Conservation (phyloP, 352 stramenopile genomes). For the Lagenidium sp. region DNA sequence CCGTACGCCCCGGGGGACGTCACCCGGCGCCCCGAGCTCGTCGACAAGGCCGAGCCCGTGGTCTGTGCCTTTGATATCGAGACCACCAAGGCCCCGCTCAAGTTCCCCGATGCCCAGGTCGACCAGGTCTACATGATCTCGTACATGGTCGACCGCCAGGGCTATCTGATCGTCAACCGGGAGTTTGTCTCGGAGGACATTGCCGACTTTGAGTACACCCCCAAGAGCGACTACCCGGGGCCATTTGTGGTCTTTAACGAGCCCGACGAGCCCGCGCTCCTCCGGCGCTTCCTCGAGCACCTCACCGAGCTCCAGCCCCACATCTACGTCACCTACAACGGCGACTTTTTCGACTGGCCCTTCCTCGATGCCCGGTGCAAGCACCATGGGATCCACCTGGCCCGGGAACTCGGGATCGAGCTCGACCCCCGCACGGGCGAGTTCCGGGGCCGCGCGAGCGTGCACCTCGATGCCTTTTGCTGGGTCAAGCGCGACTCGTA, state of each 20-base stretch:
- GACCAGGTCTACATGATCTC: constrained; percentile 98
- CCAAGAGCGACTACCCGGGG: constrained; percentile 84
- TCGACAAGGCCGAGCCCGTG: constrained; percentile 89
- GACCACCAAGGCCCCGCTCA: constrained; percentile 97
- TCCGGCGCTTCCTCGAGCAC: constrained; percentile 88
- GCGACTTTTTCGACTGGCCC: constrained; percentile 99
- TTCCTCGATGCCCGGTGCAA: constrained; percentile 94
- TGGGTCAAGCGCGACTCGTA: constrained; percentile 99
- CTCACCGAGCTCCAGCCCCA: constrained; percentile 91
- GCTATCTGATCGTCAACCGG: constrained; percentile 96
- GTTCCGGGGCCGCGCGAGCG: constrained; percentile 87
- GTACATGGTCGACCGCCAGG: constrained; percentile 96
- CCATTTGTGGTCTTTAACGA: constrained; percentile 98
- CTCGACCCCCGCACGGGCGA: constrained; percentile 74
- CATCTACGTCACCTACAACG: constrained; percentile 99
- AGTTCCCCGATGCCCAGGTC: constrained; percentile 96
- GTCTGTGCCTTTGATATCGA: constrained; percentile 99
- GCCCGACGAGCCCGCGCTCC: constrained; percentile 63
- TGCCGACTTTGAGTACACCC: constrained; percentile 98
- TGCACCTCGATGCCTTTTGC: constrained; percentile 98
- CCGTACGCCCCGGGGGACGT: constrained; percentile 46
- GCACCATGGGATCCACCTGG: constrained; percentile 90
- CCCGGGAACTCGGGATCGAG: constrained; percentile 77
- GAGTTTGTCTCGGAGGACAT: constrained; percentile 97
- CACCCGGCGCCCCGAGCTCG: constrained; percentile 69